Conservation (phyloP, 2,329 filamentous ascomycete genomes). For the Phyllosticta citrichinensis region DNA sequence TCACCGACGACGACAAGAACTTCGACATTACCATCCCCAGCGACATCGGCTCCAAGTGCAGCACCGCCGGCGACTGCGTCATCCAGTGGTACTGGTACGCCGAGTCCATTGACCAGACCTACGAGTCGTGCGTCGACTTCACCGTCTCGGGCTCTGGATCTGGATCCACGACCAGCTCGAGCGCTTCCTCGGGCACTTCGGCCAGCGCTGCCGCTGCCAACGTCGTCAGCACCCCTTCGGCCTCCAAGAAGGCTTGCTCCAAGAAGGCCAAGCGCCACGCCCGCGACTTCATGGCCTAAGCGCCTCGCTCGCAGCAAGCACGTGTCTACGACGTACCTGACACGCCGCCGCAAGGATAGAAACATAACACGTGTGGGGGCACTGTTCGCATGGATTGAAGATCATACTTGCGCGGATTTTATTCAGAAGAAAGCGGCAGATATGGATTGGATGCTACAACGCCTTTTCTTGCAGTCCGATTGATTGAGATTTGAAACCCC, state of each 20-base stretch:
- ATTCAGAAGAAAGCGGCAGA: not conserved
- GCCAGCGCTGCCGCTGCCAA: constrained; percentile 1
- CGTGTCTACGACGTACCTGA: not conserved
- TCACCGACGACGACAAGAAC: constrained; percentile 35
- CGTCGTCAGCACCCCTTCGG: not conserved
- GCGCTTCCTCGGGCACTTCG: constrained; percentile 8
- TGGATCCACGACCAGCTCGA: constrained; percentile 12
- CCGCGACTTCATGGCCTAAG: not conserved
- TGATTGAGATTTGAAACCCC: not conserved
- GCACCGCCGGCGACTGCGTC: constrained; percentile 41
- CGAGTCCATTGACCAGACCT: constrained; percentile 47
- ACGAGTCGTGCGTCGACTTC: constrained; percentile 55
- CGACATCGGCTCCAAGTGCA: constrained; percentile 37
- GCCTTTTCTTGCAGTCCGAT: not conserved
- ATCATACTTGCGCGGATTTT: not conserved
- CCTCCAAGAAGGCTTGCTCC: not conserved
- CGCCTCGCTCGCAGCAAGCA: not conserved
- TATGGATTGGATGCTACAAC: not conserved
- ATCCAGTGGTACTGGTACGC: constrained; percentile 57
- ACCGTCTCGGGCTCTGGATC: constrained; percentile 29
- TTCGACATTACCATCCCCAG: constrained; percentile 47
- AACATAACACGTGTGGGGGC: not conserved
- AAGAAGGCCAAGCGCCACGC: constrained; percentile 1
- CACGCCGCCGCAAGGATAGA: not conserved
- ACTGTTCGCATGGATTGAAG: not conserved